Base-by-base conservation (phyloP, 1,284 basidiomycete species). In the Pseudozyma sp. region DNA sequence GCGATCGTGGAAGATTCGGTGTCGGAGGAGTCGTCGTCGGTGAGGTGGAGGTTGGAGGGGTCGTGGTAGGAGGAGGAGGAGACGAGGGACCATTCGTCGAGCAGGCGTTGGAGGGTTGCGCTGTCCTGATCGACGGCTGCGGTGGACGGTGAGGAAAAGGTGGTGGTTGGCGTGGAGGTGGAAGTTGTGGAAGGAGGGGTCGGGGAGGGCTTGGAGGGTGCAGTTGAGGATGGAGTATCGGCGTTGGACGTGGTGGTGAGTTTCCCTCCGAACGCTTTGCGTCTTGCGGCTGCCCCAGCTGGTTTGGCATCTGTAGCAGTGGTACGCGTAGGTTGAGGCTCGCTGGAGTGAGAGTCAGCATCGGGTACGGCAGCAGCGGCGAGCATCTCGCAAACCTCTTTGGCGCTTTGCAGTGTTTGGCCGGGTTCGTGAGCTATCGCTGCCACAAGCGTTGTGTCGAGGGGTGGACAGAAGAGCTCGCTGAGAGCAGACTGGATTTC, bases 371-470 rank as follows among this genome's bases (percentile, higher is more conserved):
- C 67, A 37, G 64, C 71, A 30, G 68, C 71, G 46, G 72, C 60
- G 4, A 79, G 61, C 5, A 55, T 63, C 54, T 69, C 60, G 44
- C 77, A 71, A 2, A 79, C 62, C 47, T 73, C 68, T 17, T 54
- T 64, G 0, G 75, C 75, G 45, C 68, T 67, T 35, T 79, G 72
- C 7, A 75, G 53, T 4, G 77, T 79, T 46, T 80, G 79, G 1
- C 54, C 55, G 14, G 61, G 70, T 46, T 80, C 79, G 43, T 72
- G 40, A 0, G 70, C 70, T 19, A 80, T 76, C 11, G 71, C 77
- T 16, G 79, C 79, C 2, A 80, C 72, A 24, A 80, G 54, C 5
- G 77, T 60, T 4, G 79, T 61, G 51, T 79, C 79, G 17, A 80
- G 58, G 3, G 75, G 67, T 11, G 75, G 78, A 31, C 61, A 68